These are phyloP conservation scores for Fusarium udum DNA, from an alignment of 2,329 filamentous ascomycete species.

Conservation along the genomic window DNA sequence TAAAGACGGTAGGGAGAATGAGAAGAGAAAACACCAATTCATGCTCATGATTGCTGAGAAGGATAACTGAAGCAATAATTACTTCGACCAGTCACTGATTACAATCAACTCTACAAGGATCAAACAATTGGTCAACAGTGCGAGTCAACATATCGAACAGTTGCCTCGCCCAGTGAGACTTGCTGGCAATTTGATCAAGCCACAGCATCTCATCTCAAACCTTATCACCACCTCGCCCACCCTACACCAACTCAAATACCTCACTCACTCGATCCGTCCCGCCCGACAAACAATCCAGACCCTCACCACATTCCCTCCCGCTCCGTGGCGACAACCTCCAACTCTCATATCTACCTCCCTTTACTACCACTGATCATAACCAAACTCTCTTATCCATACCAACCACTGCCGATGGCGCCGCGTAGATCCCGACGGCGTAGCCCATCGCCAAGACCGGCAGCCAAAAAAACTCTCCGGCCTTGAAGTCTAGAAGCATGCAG, in stretches of 20 bases:
- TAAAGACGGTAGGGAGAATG: no score
- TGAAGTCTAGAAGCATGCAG: constrained; percentile 13
- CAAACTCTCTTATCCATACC: background rate
- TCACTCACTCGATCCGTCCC: background rate
- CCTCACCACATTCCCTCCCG: background rate
- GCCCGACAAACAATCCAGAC: background rate
- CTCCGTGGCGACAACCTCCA: background rate
- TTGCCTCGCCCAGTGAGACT: background rate
- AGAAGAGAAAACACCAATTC: no score
- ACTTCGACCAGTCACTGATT: no score
- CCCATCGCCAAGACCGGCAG: constrained; percentile 7
- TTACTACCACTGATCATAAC: background rate
- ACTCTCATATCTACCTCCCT: background rate
- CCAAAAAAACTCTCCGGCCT: background rate
- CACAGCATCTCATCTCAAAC: background rate
- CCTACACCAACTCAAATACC: background rate
- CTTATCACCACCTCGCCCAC: background rate
- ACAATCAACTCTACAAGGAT: no score
- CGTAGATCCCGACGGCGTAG: background rate
- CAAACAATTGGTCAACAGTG: no score
- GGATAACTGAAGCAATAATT: no score
- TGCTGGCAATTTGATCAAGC: background rate
- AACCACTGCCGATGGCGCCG: background rate
- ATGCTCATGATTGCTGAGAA: no score
- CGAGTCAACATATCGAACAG: no score